Evolutionary conservation across 306 rosid species (phyloP).

Genomic region (Acacia acuminata): DNA sequence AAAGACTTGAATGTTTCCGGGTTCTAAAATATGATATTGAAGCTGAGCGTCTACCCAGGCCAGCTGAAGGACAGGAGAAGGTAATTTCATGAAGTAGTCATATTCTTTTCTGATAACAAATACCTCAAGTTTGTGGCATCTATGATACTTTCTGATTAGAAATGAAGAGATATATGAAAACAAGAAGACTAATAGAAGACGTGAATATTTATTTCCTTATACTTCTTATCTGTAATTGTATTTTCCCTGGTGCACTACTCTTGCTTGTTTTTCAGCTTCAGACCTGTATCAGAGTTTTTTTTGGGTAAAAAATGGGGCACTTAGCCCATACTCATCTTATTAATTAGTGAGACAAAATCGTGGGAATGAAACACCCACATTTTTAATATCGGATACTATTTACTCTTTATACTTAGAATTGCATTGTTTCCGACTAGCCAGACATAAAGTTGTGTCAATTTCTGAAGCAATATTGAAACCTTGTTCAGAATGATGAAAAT

Average conservation of each 20-base stretch:
- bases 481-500: not conserved
- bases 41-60: slow-evolving; percentile 79
- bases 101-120: not conserved
- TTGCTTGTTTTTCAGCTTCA: not conserved
- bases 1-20: slow-evolving; percentile 81
- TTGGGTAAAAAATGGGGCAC: no score
- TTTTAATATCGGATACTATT: not conserved
- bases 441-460: not conserved
- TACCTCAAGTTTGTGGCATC: not conserved
- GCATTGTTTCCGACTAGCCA: not conserved
- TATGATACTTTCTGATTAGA: not conserved
- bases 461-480: not conserved
- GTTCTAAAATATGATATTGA: slow-evolving; percentile 82
- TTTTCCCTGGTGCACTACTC: not conserved
- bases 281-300: not conserved
- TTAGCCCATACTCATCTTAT: no score
- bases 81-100: slow-evolving; percentile 28
- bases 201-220: not conserved
- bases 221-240: not conserved
- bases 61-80: slow-evolving; percentile 73
- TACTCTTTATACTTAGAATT: not conserved
- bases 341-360: no score
- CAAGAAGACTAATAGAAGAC: not conserved
- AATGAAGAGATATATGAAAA: not conserved
- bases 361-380: no score